These are phyloP conservation scores for Podaxis sp. DNA, from an alignment of 768 basidiomycete genomes.

Conservation along the genomic window DNA sequence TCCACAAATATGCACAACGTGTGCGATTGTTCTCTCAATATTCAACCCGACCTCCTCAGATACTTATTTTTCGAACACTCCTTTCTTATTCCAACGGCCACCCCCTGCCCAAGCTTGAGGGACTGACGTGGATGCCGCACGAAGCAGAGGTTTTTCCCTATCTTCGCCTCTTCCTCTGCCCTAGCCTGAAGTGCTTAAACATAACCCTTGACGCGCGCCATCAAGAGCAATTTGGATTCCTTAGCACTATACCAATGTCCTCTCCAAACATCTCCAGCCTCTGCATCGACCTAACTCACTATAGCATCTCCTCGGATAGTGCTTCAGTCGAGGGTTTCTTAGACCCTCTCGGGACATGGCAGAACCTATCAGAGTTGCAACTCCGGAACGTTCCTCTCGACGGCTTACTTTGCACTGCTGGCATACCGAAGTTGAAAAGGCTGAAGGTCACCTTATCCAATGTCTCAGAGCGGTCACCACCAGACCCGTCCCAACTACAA, in stretches of 20 bases:
- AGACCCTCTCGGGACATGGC: background rate
- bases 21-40: background rate
- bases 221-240: background rate
- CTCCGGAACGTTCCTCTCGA: background rate
- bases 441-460: background rate
- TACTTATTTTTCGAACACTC: background rate
- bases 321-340: background rate
- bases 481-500: background rate
- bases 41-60: background rate
- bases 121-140: background rate
- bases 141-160: background rate
- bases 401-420: background rate
- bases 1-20: background rate
- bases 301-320: background rate
- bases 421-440: background rate
- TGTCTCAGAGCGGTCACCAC: background rate
- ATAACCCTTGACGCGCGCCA: background rate
- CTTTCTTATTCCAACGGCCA: background rate
- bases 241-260: background rate
- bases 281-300: background rate
- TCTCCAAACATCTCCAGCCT: background rate
- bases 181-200: background rate
- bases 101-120: background rate
- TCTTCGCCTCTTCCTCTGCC: background rate
- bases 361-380: background rate